A percentile compares a stretch with the other conserved stretches of the same genome.
Evolutionary conservation across 139 green algal species (phyloP).

Genomic region (Chlamydomonas incerta): DNA sequence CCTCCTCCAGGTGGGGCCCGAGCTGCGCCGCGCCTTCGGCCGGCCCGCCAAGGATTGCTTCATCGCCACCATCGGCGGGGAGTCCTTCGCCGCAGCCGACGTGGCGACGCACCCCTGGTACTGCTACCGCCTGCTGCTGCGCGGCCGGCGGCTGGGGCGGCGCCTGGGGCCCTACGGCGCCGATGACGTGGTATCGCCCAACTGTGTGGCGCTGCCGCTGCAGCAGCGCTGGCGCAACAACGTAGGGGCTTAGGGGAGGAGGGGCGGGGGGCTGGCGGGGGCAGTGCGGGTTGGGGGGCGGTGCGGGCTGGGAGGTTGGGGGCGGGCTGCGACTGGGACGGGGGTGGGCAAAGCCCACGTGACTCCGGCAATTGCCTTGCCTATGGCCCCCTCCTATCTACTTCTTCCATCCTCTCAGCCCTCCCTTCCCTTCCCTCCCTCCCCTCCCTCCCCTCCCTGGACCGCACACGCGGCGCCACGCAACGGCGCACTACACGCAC

Average conservation of each 20-base stretch:
- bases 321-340: no score
- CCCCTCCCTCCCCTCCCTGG: neutral
- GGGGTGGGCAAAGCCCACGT: no score
- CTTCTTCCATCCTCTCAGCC: no score
- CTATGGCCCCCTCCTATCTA: no score
- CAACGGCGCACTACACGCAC: no score
- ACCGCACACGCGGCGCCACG: no score
- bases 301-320: no score
- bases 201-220: slow-evolving; percentile 7
- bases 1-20: neutral
- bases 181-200: slow-evolving; percentile 30
- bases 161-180: slow-evolving; percentile 3
- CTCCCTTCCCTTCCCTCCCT: neutral
- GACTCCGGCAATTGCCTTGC: no score
- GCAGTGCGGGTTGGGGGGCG: no score
- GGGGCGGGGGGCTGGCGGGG: no score
- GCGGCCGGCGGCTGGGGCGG: neutral
- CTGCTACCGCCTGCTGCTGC: slow-evolving; percentile 8
- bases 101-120: neutral
- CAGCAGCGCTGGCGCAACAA: slow-evolving; percentile 34
- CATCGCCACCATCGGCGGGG: neutral
- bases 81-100: slow-evolving; percentile 1
- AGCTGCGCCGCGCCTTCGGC: neutral
- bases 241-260: no score
- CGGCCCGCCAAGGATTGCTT: neutral